A percentile compares a stretch with the other conserved stretches of the same genome.
Conservation (phyloP, 768 basidiomycete genomes). For the Rhodocollybia butyracea region DNA sequence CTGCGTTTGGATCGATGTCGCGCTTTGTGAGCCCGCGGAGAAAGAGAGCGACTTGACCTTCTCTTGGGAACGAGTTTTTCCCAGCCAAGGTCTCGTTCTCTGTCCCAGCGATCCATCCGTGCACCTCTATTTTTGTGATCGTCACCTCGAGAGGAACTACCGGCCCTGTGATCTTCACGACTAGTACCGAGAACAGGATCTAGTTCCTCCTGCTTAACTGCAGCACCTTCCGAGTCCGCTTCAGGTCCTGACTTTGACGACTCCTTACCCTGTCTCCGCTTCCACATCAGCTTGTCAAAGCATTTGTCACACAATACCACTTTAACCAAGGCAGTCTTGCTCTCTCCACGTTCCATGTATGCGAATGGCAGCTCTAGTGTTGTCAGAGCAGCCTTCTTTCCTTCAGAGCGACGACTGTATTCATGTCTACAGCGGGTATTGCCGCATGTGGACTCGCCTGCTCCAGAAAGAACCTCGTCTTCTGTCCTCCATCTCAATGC, state of each 20-base stretch:
- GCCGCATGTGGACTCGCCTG: constrained; percentile 85
- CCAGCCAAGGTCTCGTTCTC: background rate
- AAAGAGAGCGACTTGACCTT: background rate
- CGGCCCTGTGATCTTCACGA: background rate
- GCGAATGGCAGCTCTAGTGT: constrained; percentile 90
- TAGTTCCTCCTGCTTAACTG: background rate
- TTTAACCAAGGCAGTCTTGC: constrained; percentile 85
- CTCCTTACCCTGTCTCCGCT: constrained; percentile 64
- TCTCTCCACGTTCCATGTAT: constrained; percentile 75
- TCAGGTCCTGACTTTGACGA: constrained; percentile 15
- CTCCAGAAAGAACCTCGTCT: constrained; percentile 79
- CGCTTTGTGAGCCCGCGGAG: background rate
- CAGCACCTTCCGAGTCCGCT: background rate
- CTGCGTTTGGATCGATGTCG: background rate
- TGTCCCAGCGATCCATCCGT: constrained; percentile 2
- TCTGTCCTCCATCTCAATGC: constrained; percentile 94
- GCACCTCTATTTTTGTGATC: background rate
- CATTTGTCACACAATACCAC: constrained; percentile 82
- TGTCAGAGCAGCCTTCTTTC: constrained; percentile 38
- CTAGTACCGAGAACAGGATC: background rate
- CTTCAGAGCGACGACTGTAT: constrained; percentile 19
- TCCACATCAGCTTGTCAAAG: constrained; percentile 84
- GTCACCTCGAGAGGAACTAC: background rate
- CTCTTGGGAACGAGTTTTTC: background rate
- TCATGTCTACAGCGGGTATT: constrained; percentile 83